Conservation (phyloP, 371 early-diverging fungal genomes). For the Capniomyces stellatus region DNA sequence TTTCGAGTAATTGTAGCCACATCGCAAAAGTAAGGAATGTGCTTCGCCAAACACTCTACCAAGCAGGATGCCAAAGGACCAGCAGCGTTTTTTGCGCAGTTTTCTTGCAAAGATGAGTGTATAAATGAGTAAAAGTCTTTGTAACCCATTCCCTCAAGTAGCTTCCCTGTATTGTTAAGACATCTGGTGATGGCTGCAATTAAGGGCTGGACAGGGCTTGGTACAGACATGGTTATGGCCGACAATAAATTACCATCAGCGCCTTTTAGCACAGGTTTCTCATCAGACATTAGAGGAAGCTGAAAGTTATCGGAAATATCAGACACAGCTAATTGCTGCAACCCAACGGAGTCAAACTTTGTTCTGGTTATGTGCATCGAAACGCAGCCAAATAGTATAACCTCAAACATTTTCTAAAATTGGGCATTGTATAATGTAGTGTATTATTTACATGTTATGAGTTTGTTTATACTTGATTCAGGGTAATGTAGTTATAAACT, state of each 20-base stretch:
- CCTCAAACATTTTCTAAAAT: slow-evolving; percentile 32
- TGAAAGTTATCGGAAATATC: slow-evolving; percentile 20
- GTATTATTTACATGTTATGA: too few relatives aligned
- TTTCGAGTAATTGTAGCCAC: not conserved
- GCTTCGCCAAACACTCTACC: not conserved
- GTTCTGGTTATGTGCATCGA: slow-evolving; percentile 45
- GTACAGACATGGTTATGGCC: slow-evolving; percentile 44
- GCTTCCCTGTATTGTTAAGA: slow-evolving; percentile 49
- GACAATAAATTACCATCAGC: slow-evolving; percentile 4
- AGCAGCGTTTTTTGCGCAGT: not conserved
- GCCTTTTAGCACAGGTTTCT: slow-evolving; percentile 9
- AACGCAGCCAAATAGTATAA: slow-evolving; percentile 67
- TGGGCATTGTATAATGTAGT: slow-evolving; percentile 31
- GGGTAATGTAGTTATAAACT: too few relatives aligned
- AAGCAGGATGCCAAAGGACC: not conserved
- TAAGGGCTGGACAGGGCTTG: slow-evolving; percentile 38
- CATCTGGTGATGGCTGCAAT: slow-evolving; percentile 40
- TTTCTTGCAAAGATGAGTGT: slow-evolving; percentile 15
- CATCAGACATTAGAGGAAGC: slow-evolving; percentile 20
- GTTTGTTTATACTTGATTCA: too few relatives aligned
- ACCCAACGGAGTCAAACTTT: slow-evolving; percentile 12
- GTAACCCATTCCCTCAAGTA: slow-evolving; percentile 33
- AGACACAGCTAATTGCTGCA: slow-evolving; percentile 15
- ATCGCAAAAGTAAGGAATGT: not conserved
- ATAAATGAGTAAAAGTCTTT: slow-evolving; percentile 47